These are phyloP conservation scores for Lizonia empirigonia DNA, from an alignment of 2,329 filamentous ascomycete genomes.

Conservation along the genomic window DNA sequence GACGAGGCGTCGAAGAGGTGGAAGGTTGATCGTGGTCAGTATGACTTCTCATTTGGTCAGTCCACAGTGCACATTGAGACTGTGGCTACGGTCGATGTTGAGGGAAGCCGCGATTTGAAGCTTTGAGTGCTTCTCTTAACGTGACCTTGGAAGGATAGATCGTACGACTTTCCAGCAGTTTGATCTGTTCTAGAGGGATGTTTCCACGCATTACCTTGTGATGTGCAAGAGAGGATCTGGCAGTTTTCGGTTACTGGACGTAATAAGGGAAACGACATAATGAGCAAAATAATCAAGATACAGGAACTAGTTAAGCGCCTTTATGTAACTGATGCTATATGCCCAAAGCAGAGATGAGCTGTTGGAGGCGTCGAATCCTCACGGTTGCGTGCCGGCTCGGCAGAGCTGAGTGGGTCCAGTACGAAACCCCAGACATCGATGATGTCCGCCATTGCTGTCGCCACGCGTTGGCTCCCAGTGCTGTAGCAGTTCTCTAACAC, in stretches of 20 bases:
- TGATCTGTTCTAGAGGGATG: no score
- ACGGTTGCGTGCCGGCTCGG: constrained; percentile 5
- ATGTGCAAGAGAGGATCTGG: no score
- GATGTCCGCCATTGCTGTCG: constrained; percentile 2
- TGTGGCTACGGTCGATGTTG: constrained; percentile 31
- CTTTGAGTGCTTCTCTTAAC: no score
- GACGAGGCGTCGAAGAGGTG: constrained; percentile 35
- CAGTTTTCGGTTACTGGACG: no score
- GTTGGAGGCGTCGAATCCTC: not conserved
- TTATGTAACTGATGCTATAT: no score
- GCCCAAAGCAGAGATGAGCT: no score
- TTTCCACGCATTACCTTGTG: no score
- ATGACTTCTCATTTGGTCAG: constrained; percentile 44
- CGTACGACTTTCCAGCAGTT: no score
- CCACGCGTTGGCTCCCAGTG: constrained; percentile 2
- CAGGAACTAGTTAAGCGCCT: no score
- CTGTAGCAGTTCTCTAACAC: not conserved
- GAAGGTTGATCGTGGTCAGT: constrained; percentile 39
- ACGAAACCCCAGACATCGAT: constrained; percentile 15
- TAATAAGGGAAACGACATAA: no score
- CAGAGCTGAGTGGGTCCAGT: constrained; percentile 7
- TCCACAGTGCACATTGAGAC: constrained; percentile 33
- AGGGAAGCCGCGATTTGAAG: constrained; percentile 27
- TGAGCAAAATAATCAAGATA: no score
- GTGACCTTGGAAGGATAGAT: no score